Base-by-base conservation (phyloP, 257 asterid genomes). In the Plectranthus barbatus region DNA sequence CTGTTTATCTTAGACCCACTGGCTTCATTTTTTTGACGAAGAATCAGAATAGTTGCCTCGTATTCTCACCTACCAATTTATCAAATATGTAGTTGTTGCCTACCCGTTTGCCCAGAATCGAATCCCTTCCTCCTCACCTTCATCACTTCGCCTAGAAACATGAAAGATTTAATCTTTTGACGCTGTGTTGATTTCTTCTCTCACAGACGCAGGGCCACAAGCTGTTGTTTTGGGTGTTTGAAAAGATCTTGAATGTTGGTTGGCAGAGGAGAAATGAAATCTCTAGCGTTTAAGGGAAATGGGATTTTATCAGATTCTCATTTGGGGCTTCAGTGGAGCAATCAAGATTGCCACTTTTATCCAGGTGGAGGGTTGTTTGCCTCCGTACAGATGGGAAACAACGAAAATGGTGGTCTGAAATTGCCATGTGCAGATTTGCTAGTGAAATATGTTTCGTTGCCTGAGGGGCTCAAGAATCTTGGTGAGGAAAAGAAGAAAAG, bases 311-410 rank as follows among this genome's bases (percentile, higher is more conserved):
- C 84, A 18, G 74, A 67, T 79, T 83, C 95, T 71, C 86, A 74
- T 17, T 50, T 81, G 78, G 84, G 90, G 59, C 77, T 81, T 39
- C 91, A 80, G 42, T 86, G 84, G 84, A 72, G 77, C 67, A 70
- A 77, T 68, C 88, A 81, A 59, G 94, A 92, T 74, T 74, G 73
- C 69, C 71, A 55, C 62, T 69, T 76, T 24, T 76, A 64, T 63
- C 92, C 95, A 0, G 77, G 74, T 13, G 98, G 97, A 9, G 99
- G 95, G 24, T 75, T 92, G 17, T 92, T 92, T 78, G 97, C 97
- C 17, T 86, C 94, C 13, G 87, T 92, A 56, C 93, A 84, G 56
- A 68, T 80, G 85, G 91, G 91, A 3, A 78, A 75, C 64, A 76
- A 78, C 26, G 89, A 81, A 34, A 79, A 83, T 51, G 80, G 86